Percentiles rank a stretch among this genome's conserved stretches.
phyloP scores from a whole-genome alignment of 192 early-diverging fungal genomes.

The Irineochytrium annulatum region DNA sequence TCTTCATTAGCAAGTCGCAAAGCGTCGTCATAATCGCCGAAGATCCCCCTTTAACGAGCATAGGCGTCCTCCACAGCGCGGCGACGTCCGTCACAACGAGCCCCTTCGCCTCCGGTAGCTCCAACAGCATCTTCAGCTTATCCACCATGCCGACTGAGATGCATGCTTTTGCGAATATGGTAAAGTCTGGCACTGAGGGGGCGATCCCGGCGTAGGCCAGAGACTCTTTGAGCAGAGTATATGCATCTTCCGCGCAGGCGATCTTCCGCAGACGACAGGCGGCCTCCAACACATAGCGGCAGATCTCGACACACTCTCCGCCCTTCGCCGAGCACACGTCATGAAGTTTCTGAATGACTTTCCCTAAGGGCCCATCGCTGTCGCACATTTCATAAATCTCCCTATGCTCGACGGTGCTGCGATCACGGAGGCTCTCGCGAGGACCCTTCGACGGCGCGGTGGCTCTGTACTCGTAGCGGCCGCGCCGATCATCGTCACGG shows the following conservation, averaged over 20 bases:
- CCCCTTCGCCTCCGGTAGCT: not conserved
- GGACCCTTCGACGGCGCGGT: not conserved
- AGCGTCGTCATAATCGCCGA: constrained; percentile 5
- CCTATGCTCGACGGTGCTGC: not conserved
- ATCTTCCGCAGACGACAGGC: constrained; percentile 7
- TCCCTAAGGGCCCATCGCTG: not conserved
- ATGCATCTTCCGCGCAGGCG: constrained; percentile 12
- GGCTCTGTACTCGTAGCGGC: not conserved
- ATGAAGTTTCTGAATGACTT: not conserved
- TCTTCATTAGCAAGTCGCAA: constrained; percentile 1
- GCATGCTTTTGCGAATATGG: constrained; percentile 1
- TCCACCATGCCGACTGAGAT: constrained; percentile 8
- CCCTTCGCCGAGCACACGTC: not conserved
- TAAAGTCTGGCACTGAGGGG: constrained; percentile 1
- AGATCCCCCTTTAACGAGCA: not conserved
- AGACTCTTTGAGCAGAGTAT: constrained; percentile 1
- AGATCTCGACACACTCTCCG: not conserved
- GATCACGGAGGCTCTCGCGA: not conserved
- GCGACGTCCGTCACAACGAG: constrained; percentile 13
- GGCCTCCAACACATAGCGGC: constrained; percentile 4
- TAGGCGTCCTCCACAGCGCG: constrained; percentile 9
- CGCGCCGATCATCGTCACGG: not conserved
- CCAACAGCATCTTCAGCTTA: not conserved
- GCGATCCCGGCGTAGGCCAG: not conserved
- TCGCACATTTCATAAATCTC: not conserved